phyloP scores from a whole-genome alignment of 2,329 filamentous ascomycete genomes.

The Pestalotiopsis fici region DNA sequence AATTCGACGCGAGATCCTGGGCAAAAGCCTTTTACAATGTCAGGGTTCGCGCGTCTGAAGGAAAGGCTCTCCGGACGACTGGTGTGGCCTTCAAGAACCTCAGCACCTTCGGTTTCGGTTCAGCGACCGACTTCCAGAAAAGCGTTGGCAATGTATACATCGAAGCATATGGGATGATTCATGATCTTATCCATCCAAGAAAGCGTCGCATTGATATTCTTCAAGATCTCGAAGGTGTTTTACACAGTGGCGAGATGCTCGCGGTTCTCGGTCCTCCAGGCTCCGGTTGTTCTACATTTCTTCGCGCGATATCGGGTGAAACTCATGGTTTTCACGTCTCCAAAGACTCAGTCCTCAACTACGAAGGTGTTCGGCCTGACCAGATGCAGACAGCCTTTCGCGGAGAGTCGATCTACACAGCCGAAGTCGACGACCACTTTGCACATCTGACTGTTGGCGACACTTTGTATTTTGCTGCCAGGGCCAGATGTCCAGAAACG shows the following conservation, averaged over 20 bases:
- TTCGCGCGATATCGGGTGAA: conserved; percentile 58
- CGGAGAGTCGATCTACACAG: conserved; percentile 63
- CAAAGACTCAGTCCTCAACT: background rate
- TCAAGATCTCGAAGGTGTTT: conserved; percentile 50
- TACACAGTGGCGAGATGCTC: conserved; percentile 51
- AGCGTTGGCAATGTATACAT: too few relatives aligned
- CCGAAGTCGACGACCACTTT: conserved; percentile 65
- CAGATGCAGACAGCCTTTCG: conserved; percentile 55
- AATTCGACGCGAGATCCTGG: too few relatives aligned
- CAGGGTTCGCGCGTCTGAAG: too few relatives aligned
- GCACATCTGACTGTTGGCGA: conserved; percentile 65
- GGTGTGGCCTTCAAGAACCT: conserved; percentile 39
- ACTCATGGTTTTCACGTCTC: conserved; percentile 41
- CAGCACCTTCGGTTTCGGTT: conserved; percentile 37
- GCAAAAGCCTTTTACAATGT: too few relatives aligned
- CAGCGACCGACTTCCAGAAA: conserved; percentile 33
- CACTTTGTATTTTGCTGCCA: conserved; percentile 64
- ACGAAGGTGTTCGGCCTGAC: conserved; percentile 37
- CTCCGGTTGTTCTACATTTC: conserved; percentile 54
- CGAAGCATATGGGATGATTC: too few relatives aligned
- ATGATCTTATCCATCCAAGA: background rate
- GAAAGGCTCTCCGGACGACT: too few relatives aligned
- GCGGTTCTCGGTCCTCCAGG: conserved; percentile 48
- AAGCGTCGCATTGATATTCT: conserved; percentile 48
- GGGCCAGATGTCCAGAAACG: conserved; percentile 43